Evolutionary conservation across 352 stramenopile species (phyloP), one percentile per base, ranked within the genome.

Genomic region (Phytophthora sp.): DNA sequence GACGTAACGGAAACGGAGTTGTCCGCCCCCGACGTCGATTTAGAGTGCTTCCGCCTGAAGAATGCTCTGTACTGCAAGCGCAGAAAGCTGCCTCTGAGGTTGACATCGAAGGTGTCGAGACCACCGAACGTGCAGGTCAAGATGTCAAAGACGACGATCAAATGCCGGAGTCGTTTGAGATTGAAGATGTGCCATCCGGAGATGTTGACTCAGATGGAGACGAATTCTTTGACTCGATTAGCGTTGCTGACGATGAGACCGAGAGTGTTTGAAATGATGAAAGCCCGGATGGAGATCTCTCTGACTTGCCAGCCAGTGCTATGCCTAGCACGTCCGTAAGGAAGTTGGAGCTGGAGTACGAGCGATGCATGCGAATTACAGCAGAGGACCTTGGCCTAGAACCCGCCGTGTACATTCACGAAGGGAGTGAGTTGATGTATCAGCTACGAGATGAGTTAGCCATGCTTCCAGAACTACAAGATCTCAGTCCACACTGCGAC

Each of bases 341-440:
- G 4, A 39, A 7, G 4, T n/a, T 39, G 4, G 34, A 39, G 20
- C 13, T 20, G 10, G 34, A 21, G 13, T 39, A 39, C 0, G 13
- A 10, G 13, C 11, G 34, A 20, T 39, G 34, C 15, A 39, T 39
- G 34, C 17, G 34, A 20, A n/a, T n/a, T n/a, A 39, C 5, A 5
- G 5, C 17, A 3, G 32, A 35, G 21, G 54, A 48, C 12, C 11
- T 52, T 3, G 17, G 52, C n/a, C 15, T 49, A 11, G 31, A 54
- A 28, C 41, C 41, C 3, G 30, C 48, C 1, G 13, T 56, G 3
- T 56, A 56, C 2, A 32, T 56, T 3, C 34, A 32, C 13, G 48
- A 56, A 28, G 34, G 48, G 7, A 34, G 51, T 4, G 39, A 51
- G 13, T n/a, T 43, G 38, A 34, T 59, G 30, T 39, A 18, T 6